A percentile compares a stretch with the other conserved stretches of the same genome.
Evolutionary conservation across 208 protist species (phyloP).

Genomic region (Strigomonas oncopelti): DNA sequence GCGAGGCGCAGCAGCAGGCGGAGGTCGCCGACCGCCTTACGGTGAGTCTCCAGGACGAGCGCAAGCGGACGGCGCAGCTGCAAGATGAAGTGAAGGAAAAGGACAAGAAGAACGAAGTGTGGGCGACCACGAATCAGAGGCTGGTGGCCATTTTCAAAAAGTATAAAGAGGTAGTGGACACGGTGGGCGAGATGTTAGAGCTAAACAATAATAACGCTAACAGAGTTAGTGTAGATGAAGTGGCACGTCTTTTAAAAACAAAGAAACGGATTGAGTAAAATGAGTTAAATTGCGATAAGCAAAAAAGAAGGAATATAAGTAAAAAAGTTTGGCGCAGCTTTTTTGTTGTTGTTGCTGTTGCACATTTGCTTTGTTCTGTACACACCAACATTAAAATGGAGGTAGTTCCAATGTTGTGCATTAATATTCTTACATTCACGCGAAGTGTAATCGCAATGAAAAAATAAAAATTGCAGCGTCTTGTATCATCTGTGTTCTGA

Average conservation of each 20-base stretch:
- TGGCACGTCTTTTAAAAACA: slow-evolving; percentile 24
- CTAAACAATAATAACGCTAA: background rate
- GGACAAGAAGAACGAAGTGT: slow-evolving; percentile 28
- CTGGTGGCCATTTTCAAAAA: slow-evolving; percentile 11
- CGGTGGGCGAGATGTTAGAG: slow-evolving; percentile 16
- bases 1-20: slow-evolving; percentile 33
- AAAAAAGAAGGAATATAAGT: no score
- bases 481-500: no score
- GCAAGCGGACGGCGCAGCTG: slow-evolving; percentile 26
- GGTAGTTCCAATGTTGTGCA: no score
- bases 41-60: slow-evolving; percentile 50
- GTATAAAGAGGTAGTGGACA: slow-evolving; percentile 32
- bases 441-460: no score
- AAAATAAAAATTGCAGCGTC: no score
- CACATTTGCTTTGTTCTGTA: no score
- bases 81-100: slow-evolving; percentile 37
- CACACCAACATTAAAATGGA: no score
- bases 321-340: no score
- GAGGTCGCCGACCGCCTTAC: slow-evolving; percentile 41
- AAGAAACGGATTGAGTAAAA: slow-evolving; percentile 13
- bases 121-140: no score
- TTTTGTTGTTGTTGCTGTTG: background rate
- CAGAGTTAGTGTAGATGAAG: slow-evolving; percentile 44
- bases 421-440: no score
- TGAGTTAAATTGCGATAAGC: no score